phyloP scores from a whole-genome alignment of 2,329 filamentous ascomycete genomes.

The Sporothrix sp. region DNA sequence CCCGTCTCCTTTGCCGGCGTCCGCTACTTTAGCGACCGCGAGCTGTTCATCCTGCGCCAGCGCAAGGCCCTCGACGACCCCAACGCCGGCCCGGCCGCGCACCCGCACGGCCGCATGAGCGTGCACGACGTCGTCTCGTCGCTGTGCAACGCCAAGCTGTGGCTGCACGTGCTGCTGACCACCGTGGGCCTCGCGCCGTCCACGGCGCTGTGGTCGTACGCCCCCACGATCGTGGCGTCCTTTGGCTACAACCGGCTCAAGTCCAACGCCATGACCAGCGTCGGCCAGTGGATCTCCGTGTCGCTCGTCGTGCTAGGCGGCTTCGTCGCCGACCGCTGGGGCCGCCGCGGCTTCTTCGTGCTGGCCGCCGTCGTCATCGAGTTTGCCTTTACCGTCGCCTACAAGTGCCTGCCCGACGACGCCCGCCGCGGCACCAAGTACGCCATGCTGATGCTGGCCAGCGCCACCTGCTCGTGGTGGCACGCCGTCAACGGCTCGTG shows the following conservation, averaged over 20 bases:
- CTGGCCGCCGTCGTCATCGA: constrained; percentile 12
- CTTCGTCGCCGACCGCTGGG: constrained; percentile 11
- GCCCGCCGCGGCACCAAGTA: constrained; percentile 11
- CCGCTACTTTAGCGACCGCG: constrained; percentile 29
- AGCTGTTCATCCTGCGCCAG: constrained; percentile 33
- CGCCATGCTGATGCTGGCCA: constrained; percentile 15
- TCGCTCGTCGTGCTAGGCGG: constrained; percentile 22
- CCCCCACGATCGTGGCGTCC: constrained; percentile 42
- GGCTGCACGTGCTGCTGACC: constrained; percentile 42
- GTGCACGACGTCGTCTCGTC: no score
- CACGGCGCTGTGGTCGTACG: constrained; percentile 33
- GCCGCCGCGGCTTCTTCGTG: constrained; percentile 15
- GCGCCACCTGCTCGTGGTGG: constrained; percentile 18
- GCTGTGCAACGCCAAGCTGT: constrained; percentile 25
- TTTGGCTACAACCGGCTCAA: constrained; percentile 40
- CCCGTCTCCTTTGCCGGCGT: constrained; percentile 33
- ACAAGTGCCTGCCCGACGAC: constrained; percentile 16
- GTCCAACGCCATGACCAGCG: constrained; percentile 45
- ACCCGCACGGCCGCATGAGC: no score
- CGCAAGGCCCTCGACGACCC: constrained; percentile 35
- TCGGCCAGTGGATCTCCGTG: constrained; percentile 45
- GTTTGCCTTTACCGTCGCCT: constrained; percentile 17
- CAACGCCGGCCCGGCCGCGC: constrained; percentile 16
- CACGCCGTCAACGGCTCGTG: constrained; percentile 19
- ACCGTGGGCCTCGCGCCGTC: constrained; percentile 27